Percentiles rank a stretch among this genome's conserved stretches.
Conservation (phyloP, 371 early-diverging fungal genomes). For the Rhizomucor pusillus region DNA sequence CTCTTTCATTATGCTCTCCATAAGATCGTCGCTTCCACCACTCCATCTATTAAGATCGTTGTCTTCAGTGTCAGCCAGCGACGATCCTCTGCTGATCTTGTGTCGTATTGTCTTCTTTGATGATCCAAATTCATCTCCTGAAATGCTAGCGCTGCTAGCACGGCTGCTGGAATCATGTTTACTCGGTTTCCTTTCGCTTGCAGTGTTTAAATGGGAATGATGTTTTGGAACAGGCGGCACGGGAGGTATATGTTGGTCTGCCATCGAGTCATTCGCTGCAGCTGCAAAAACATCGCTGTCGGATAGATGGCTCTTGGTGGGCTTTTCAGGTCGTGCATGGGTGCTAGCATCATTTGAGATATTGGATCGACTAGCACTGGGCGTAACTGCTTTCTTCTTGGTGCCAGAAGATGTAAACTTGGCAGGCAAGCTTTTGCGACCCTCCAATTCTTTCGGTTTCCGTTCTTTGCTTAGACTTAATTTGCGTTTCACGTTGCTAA, state of each 20-base stretch:
- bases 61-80: conserved; percentile 11
- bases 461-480: conserved; percentile 30
- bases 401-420: conserved; percentile 10
- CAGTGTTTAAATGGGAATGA: conserved; percentile 7
- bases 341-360: too few relatives aligned
- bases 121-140: conserved; percentile 4
- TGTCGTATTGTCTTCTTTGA: conserved; percentile 5
- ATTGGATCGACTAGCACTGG: background rate
- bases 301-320: background rate
- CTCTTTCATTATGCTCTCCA: conserved; percentile 3
- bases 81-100: conserved; percentile 8
- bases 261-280: conserved; percentile 1
- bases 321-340: background rate
- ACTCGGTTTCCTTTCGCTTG: conserved; percentile 1
- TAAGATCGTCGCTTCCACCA: conserved; percentile 1
- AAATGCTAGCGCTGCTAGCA: conserved; percentile 10
- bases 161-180: conserved; percentile 6
- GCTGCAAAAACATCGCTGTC: background rate
- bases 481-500: conserved; percentile 20
- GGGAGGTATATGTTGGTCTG: conserved; percentile 10
- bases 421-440: conserved; percentile 16
- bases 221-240: conserved; percentile 17
- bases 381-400: background rate
- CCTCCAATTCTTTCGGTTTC: conserved; percentile 4
- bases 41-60: conserved; percentile 1